Conservation (phyloP, 345 rosid genomes). For the Physaria fendleri region DNA sequence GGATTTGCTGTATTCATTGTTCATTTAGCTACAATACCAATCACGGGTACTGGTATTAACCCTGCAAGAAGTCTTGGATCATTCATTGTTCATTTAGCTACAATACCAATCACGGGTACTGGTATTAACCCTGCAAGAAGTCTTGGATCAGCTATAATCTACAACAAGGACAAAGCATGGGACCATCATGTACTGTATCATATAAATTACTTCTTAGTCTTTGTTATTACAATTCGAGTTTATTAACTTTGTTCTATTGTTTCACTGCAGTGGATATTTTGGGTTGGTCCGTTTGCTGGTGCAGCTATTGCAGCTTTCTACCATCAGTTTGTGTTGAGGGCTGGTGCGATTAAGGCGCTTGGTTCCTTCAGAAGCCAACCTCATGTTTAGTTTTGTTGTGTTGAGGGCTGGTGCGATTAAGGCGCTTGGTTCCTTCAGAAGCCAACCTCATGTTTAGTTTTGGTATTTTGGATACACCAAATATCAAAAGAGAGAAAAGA, state of each 20-base stretch:
- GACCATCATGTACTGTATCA: constrained; percentile 64
- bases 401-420: constrained; percentile 48
- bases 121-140: constrained; percentile 98
- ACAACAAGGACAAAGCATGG: constrained; percentile 70
- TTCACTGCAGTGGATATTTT: constrained; percentile 52
- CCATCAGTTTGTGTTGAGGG: constrained; percentile 56
- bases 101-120: constrained; percentile 91
- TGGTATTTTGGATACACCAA: constrained; percentile 33
- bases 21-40: constrained; percentile 84
- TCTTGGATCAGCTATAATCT: constrained; percentile 88
- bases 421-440: constrained; percentile 56
- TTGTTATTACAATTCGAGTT: not conserved
- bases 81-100: constrained; percentile 89
- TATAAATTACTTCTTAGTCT: not conserved
- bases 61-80: constrained; percentile 97
- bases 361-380: constrained; percentile 55
- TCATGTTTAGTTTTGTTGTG: constrained; percentile 29
- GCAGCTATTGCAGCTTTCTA: constrained; percentile 62
- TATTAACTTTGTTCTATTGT: not conserved
- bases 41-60: constrained; percentile 96
- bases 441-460: constrained; percentile 36
- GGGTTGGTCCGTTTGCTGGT: constrained; percentile 70
- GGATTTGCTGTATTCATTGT: constrained; percentile 97
- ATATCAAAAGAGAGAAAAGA: constrained; percentile 4
- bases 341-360: constrained; percentile 45